These are phyloP conservation scores for Phytophthora crassamura DNA, from an alignment of 352 stramenopile species.

Conservation along the genomic window DNA sequence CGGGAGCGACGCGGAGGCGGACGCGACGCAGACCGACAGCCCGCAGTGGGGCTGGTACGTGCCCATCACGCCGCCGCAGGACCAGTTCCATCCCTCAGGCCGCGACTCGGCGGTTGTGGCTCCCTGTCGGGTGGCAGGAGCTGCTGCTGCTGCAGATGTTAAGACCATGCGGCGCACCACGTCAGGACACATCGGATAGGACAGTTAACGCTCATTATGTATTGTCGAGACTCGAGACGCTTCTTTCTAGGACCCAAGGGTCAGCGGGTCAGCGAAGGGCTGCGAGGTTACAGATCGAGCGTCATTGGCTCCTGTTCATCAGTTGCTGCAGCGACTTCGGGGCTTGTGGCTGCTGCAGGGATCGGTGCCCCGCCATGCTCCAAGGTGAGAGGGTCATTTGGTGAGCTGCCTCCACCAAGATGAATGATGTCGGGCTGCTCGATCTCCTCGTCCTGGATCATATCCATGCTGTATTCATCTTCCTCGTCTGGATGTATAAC, in stretches of 20 bases:
- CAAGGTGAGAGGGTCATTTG: background rate
- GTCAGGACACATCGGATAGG: slow-evolving; percentile 44
- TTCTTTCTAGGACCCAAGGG: background rate
- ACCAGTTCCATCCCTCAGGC: slow-evolving; percentile 45
- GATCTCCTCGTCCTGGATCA: slow-evolving; percentile 18
- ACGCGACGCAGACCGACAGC: slow-evolving; percentile 63
- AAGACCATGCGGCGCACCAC: slow-evolving; percentile 41
- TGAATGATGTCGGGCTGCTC: background rate
- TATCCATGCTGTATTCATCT: slow-evolving; percentile 32
- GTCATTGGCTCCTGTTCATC: slow-evolving; percentile 19
- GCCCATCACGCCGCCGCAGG: slow-evolving; percentile 81
- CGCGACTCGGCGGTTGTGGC: slow-evolving; percentile 7
- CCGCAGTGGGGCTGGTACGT: slow-evolving; percentile 91
- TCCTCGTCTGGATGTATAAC: background rate
- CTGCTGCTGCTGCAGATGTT: background rate
- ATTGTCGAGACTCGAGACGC: slow-evolving; percentile 11
- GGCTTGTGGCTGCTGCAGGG: background rate
- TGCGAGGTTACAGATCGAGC: slow-evolving; percentile 26
- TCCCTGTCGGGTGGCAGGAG: background rate
- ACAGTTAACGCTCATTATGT: slow-evolving; percentile 17
- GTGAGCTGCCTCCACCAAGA: background rate
- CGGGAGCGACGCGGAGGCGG: slow-evolving; percentile 21
- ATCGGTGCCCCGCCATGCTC: background rate
- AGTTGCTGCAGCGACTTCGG: background rate
- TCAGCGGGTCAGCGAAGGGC: too few species aligned